Conservation (phyloP, 192 early-diverging fungal genomes). For the Geranomyces michiganensis region DNA sequence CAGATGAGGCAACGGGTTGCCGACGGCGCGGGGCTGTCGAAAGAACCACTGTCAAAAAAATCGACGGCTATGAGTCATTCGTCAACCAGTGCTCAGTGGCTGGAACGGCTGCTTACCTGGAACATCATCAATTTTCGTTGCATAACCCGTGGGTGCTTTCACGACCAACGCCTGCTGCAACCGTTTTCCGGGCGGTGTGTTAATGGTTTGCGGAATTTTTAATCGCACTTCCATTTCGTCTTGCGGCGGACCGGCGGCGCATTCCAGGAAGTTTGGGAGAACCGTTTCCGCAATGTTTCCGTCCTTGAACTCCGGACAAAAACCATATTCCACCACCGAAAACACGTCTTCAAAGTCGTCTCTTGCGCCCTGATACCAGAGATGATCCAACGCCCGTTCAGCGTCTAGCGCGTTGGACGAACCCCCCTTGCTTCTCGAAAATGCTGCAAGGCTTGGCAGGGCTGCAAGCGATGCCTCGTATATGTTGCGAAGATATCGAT, state of each 20-base stretch:
- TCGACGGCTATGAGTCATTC: no score
- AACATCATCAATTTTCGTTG: slow-evolving; percentile 1
- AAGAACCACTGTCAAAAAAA: no score
- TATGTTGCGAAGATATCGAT: slow-evolving; percentile 47
- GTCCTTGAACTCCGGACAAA: slow-evolving; percentile 7
- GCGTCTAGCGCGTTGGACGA: neutral
- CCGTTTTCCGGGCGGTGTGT: neutral
- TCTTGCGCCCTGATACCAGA: slow-evolving; percentile 42
- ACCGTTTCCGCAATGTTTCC: neutral
- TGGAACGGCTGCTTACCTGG: no score
- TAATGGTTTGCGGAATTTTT: neutral
- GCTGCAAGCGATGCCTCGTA: slow-evolving; percentile 41
- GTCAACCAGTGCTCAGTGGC: no score
- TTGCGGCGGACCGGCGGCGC: neutral
- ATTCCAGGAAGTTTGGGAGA: slow-evolving; percentile 28
- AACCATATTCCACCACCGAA: slow-evolving; percentile 54
- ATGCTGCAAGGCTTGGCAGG: no score
- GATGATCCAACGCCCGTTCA: slow-evolving; percentile 36
- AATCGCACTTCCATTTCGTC: neutral
- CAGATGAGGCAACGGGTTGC: no score
- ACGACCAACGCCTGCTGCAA: slow-evolving; percentile 18
- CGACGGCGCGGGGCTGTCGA: no score
- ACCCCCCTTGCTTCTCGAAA: no score
- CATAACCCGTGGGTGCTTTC: neutral
- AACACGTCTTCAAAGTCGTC: slow-evolving; percentile 42